phyloP scores from a whole-genome alignment of 73 alveolate species.

The Paramecium sonneborni region DNA sequence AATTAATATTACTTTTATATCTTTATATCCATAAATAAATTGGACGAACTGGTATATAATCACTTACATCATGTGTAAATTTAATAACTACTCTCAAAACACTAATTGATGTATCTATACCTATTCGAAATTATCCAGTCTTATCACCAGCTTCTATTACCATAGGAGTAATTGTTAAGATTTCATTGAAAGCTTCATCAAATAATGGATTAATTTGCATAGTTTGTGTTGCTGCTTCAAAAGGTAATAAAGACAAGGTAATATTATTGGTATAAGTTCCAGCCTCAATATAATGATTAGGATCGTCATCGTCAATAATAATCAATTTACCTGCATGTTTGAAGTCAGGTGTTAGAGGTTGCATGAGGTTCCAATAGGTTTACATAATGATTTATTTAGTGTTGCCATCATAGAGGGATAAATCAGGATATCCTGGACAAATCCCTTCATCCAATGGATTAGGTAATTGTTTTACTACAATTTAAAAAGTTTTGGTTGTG shows the following conservation, averaged over 20 bases:
- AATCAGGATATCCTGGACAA: constrained; percentile 64
- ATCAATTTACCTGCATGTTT: constrained; percentile 45
- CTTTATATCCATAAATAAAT: constrained; percentile 50
- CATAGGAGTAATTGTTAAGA: constrained; percentile 17
- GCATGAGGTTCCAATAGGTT: constrained; percentile 9
- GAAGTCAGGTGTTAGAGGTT: constrained; percentile 31
- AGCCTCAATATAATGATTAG: constrained; percentile 38
- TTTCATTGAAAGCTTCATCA: not conserved
- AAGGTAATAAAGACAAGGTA: not conserved
- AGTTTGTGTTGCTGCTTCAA: not conserved
- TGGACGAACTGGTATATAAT: constrained; percentile 26
- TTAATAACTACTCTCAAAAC: constrained; percentile 35
- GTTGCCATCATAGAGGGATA: constrained; percentile 17
- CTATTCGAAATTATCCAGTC: constrained; percentile 26
- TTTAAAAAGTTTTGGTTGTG: not conserved
- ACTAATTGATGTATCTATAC: constrained; percentile 27
- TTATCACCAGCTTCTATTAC: not conserved
- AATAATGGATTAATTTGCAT: constrained; percentile 2
- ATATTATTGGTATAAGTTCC: constrained; percentile 44
- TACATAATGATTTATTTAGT: constrained; percentile 7
- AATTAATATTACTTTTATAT: not conserved
- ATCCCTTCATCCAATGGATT: constrained; percentile 68
- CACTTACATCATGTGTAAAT: not conserved
- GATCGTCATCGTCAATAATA: constrained; percentile 29
- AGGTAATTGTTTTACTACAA: constrained; percentile 35